Conservation (phyloP, 495 filamentous ascomycete genomes). For the Lineolata rhizophorae region DNA sequence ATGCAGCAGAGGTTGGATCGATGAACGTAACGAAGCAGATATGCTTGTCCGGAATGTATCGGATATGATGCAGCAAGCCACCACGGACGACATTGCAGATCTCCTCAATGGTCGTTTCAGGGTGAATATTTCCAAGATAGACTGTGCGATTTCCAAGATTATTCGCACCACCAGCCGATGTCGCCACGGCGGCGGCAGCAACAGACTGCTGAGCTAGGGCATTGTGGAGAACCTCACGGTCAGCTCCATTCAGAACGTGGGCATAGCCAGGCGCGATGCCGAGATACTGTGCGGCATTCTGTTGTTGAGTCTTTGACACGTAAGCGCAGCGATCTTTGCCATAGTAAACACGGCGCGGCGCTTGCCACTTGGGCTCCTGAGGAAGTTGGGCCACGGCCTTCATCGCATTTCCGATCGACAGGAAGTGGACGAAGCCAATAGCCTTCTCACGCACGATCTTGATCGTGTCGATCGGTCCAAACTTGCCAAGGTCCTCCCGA, state of each 20-base stretch:
- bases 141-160: conserved; percentile 95
- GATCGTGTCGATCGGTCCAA: conserved; percentile 87
- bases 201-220: conserved; percentile 94
- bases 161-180: conserved; percentile 85
- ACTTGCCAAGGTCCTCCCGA: conserved; percentile 87
- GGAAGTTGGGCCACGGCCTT: conserved; percentile 96
- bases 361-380: conserved; percentile 91
- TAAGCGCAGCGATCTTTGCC: conserved; percentile 97
- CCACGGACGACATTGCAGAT: conserved; percentile 30
- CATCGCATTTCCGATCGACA: conserved; percentile 94
- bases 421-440: conserved; percentile 94
- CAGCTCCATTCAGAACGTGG: conserved; percentile 83
- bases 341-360: conserved; percentile 88
- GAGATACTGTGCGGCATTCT: conserved; percentile 95
- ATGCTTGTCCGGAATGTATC: conserved; percentile 98
- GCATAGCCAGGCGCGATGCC: conserved; percentile 96
- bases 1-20: conserved; percentile 91
- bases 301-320: conserved; percentile 97
- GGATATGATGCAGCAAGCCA: conserved; percentile 67
- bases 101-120: conserved; percentile 94
- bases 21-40: conserved; percentile 99
- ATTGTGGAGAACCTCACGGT: conserved; percentile 87
- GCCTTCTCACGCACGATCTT: conserved; percentile 97
- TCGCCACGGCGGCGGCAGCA: conserved; percentile 88
- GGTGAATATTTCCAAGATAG: conserved; percentile 96